Evolutionary conservation across 306 rosid genomes (phyloP), one percentile per base, ranked within the genome.

Genomic region (Aeschynomene evenia): DNA sequence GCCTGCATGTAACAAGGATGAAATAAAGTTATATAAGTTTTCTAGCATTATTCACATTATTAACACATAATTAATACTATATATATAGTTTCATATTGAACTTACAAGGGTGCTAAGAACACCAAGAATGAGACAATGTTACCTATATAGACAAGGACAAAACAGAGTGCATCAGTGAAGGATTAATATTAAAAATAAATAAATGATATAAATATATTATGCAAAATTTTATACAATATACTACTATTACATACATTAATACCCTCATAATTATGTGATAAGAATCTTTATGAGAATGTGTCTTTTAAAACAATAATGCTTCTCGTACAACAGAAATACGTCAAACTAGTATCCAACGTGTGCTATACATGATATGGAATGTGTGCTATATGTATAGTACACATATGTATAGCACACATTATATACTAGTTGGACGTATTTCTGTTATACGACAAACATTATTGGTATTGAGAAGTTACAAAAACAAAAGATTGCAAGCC

Each of bases 81-180:
- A 22, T 48, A 10, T 63, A 22, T 22, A 57, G 15, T 23, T 75
- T 66, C 5, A 56, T 19, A 52, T 0, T n/a, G 14, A 21, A 42
- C 90, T 89, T 87, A 89, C 96, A 85, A 42, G 33, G 96, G 96
- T 7, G 92, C 82, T 40, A 89, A 60, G 85, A 86, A 89, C 59
- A 87, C 92, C 89, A 89, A 0, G 63, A 89, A 89, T 4, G 90
- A 66, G 13, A 89, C 84, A 7, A 89, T 85, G 77, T 89, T 89
- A 24, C 96, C 89, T 88, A 22, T 88, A 22, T 13, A 66, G 21
- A 21, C 14, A 55, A 46, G 21, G 31, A 59, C 24, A 60, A 55
- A 76, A 62, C 31, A 59, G 34, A 58, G 63, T 59, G 28, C 11
- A 45, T 73, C 8, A 68, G 62, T 55, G 55, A 77, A 62, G 21